Evolutionary conservation across 345 rosid genomes (phyloP).

Genomic region (Eucalyptus cloeziana): DNA sequence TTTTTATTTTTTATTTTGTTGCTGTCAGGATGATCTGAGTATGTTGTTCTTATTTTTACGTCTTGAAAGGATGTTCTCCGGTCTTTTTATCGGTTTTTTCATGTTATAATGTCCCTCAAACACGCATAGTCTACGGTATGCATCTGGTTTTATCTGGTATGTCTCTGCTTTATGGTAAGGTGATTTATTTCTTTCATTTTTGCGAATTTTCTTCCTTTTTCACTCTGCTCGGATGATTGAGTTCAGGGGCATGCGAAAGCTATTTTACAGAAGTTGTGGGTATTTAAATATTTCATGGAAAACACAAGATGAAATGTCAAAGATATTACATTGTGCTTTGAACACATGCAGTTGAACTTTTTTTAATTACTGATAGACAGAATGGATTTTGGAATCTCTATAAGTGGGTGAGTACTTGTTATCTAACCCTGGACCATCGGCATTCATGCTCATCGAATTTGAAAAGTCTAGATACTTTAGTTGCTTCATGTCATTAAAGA

Average conservation of each 20-base stretch:
- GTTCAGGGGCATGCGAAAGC: not conserved
- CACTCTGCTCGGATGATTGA: not conserved
- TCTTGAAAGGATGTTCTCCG: not conserved
- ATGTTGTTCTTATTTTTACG: not conserved
- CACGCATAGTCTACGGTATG: not conserved
- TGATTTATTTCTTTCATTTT: not conserved
- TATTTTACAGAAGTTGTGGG: not conserved
- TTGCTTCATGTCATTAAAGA: not conserved
- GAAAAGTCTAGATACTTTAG: not conserved
- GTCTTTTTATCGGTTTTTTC: not conserved
- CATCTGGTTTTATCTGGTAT: not conserved
- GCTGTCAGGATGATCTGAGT: not conserved
- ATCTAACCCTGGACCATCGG: not conserved
- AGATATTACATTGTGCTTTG: not conserved
- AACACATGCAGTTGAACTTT: conserved; percentile 66
- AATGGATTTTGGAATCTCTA: conserved; percentile 89
- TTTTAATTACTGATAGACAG: conserved; percentile 65
- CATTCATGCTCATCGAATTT: not conserved
- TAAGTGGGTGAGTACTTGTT: conserved; percentile 52
- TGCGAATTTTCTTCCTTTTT: not conserved
- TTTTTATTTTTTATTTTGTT: not conserved
- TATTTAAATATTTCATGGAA: not conserved
- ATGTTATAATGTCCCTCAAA: not conserved
- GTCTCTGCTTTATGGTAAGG: not conserved
- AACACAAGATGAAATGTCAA: not conserved